These are phyloP conservation scores for Arachis stenosperma DNA, from an alignment of 306 rosid species.

Conservation along the genomic window DNA sequence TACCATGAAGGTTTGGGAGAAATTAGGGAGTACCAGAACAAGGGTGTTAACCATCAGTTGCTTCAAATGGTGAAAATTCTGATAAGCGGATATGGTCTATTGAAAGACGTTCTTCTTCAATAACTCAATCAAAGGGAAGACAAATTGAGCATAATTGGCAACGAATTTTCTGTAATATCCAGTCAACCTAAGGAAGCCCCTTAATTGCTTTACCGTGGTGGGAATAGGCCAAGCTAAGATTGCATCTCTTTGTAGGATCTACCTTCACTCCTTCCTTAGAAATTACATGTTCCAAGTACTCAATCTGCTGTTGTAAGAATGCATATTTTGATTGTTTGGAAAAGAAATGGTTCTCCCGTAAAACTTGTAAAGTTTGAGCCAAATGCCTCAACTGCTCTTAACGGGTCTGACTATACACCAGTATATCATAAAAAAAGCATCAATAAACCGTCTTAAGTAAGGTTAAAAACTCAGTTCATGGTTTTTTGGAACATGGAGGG, in stretches of 20 bases:
- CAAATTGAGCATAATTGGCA: not conserved
- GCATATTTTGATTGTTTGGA: not conserved
- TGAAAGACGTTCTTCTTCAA: too few species aligned
- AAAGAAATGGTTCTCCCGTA: not conserved
- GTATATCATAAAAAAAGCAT: not conserved
- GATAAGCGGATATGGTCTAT: too few species aligned
- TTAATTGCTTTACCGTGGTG: too few species aligned
- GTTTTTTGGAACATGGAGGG: not conserved
- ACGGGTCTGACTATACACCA: not conserved
- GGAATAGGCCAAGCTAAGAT: not conserved
- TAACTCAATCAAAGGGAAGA: too few species aligned
- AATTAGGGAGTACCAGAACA: not conserved
- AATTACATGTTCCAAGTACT: not conserved
- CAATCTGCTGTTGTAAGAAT: not conserved
- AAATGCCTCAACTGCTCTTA: not conserved
- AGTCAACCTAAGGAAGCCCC: not conserved
- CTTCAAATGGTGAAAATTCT: too few species aligned
- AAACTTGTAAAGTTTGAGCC: not conserved
- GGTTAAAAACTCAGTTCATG: not conserved
- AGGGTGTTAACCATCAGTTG: not conserved
- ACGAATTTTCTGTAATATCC: not conserved
- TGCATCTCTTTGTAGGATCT: not conserved
- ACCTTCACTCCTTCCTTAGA: not conserved
- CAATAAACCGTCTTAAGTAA: too few species aligned
- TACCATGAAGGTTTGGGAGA: not conserved